phyloP scores from a whole-genome alignment of 1,284 basidiomycete genomes.

The Trichosporon sp. region DNA sequence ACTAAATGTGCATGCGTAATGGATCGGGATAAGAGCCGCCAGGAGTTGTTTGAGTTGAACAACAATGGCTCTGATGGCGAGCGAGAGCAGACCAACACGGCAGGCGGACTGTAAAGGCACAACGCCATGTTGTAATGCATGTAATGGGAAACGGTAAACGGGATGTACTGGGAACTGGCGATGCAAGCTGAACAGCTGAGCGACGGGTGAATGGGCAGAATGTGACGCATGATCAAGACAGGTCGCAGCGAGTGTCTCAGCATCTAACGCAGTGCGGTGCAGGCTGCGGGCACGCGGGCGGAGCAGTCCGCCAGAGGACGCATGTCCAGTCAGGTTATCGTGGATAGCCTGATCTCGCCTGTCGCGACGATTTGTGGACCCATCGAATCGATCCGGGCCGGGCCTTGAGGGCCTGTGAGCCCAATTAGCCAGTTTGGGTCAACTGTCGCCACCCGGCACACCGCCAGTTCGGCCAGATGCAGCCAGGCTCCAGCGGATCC shows the following conservation, averaged over 20 bases:
- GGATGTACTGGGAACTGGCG: too few species aligned
- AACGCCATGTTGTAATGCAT: not conserved
- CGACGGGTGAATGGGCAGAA: not conserved
- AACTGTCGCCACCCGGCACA: not conserved
- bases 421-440: not conserved
- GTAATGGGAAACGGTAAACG: not conserved
- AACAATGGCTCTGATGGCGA: too few species aligned
- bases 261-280: not conserved
- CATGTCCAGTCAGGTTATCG: not conserved
- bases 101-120: too few species aligned
- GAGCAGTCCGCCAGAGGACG: not conserved
- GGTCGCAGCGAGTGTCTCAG: not conserved
- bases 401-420: not conserved
- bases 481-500: not conserved
- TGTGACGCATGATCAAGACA: not conserved
- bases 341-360: not conserved
- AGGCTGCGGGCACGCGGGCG: too few species aligned
- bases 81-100: too few species aligned
- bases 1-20: not conserved
- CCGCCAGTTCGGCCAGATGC: too few species aligned
- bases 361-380: not conserved
- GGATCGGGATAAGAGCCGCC: not conserved
- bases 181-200: too few species aligned
- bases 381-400: not conserved
- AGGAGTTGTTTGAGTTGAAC: too few species aligned